Evolutionary conservation across 2,329 filamentous ascomycete species (phyloP).

Genomic region (Claviceps capensis): DNA sequence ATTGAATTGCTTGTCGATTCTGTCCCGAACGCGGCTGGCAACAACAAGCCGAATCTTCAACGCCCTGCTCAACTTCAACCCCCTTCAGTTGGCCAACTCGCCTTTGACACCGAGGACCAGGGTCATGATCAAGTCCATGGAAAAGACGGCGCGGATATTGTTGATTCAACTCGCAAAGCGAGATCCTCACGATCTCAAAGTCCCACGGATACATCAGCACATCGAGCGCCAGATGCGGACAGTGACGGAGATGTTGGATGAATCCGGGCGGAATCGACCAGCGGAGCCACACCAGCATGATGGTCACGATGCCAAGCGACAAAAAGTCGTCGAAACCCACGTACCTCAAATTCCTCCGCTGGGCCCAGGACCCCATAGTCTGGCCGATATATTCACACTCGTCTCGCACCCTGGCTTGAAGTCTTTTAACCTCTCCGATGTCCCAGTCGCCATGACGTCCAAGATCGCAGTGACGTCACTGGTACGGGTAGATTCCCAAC

Average conservation of each 20-base stretch:
- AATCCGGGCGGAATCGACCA: constrained; percentile 63
- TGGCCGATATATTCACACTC: constrained; percentile 77
- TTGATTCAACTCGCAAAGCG: constrained; percentile 76
- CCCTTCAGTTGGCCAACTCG: constrained; percentile 63
- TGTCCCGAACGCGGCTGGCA: constrained; percentile 69
- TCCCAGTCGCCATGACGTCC: constrained; percentile 63
- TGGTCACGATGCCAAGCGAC: constrained; percentile 70
- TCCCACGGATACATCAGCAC: constrained; percentile 71
- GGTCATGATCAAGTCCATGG: constrained; percentile 83
- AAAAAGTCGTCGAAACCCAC: constrained; percentile 40
- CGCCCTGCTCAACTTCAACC: constrained; percentile 82
- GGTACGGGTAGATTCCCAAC: constrained; percentile 51
- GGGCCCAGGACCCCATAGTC: constrained; percentile 59
- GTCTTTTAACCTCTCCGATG: constrained; percentile 67
- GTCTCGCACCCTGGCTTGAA: constrained; percentile 59
- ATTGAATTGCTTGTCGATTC: constrained; percentile 70
- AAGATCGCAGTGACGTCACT: constrained; percentile 74
- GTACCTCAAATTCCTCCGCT: constrained; percentile 51
- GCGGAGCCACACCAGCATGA: constrained; percentile 57
- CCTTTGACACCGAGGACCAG: constrained; percentile 67
- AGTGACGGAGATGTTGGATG: constrained; percentile 67
- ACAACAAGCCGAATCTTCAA: constrained; percentile 77
- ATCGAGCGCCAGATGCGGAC: constrained; percentile 70
- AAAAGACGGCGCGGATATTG: constrained; percentile 77
- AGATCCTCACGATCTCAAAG: constrained; percentile 65